Percentiles rank a stretch among this genome's conserved stretches.
Evolutionary conservation across 192 early-diverging fungal genomes (phyloP).

Genomic region (Backusella westeae): DNA sequence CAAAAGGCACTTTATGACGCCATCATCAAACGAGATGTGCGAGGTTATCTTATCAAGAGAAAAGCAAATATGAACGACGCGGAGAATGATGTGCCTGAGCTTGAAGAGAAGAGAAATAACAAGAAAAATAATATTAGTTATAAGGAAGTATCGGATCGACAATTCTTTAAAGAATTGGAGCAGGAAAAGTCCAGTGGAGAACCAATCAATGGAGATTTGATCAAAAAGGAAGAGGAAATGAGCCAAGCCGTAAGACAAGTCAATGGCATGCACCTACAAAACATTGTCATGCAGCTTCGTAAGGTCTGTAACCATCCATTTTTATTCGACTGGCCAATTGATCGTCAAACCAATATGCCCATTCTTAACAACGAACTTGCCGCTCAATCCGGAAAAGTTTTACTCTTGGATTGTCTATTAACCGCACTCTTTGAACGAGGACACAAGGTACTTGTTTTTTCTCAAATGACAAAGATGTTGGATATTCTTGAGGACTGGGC

Average conservation of each 20-base stretch:
- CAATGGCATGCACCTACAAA: slow-evolving; percentile 76
- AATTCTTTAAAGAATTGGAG: slow-evolving; percentile 20
- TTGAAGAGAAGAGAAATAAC: slow-evolving; percentile 37
- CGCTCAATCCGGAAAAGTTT: slow-evolving; percentile 82
- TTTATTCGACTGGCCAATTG: slow-evolving; percentile 69
- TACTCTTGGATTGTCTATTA: slow-evolving; percentile 80
- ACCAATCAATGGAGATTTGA: neutral
- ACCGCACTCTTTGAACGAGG: slow-evolving; percentile 72
- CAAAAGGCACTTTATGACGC: slow-evolving; percentile 77
- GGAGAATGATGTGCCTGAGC: slow-evolving; percentile 1
- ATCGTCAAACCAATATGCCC: slow-evolving; percentile 54
- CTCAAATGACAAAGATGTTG: slow-evolving; percentile 87
- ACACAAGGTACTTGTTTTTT: slow-evolving; percentile 94
- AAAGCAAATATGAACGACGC: slow-evolving; percentile 7
- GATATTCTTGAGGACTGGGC: slow-evolving; percentile 94
- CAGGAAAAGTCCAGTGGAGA: slow-evolving; percentile 24
- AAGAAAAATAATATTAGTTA: slow-evolving; percentile 35
- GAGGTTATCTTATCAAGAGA: slow-evolving; percentile 54
- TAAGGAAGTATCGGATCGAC: slow-evolving; percentile 31
- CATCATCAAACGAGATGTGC: slow-evolving; percentile 55
- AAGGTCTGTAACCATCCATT: slow-evolving; percentile 95
- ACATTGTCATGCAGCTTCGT: slow-evolving; percentile 87
- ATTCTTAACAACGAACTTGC: slow-evolving; percentile 56
- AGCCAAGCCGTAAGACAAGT: slow-evolving; percentile 39
- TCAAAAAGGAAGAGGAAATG: slow-evolving; percentile 19